Evolutionary conservation across 768 basidiomycete species (phyloP).

Genomic region (Leccinum disarticulatum): DNA sequence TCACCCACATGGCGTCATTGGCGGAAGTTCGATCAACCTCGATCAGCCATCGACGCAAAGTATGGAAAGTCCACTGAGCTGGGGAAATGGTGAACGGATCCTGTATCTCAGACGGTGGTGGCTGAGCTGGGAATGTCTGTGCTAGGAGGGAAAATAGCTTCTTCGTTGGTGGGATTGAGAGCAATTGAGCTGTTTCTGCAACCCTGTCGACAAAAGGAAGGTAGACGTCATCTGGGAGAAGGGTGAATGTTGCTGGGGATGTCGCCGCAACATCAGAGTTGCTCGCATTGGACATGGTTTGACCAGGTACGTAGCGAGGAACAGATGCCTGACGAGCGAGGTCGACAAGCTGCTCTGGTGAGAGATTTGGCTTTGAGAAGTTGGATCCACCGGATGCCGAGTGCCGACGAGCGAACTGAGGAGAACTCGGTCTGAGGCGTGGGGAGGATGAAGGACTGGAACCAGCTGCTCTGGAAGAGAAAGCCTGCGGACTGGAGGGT

Average conservation of each 20-base stretch:
- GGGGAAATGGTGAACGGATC: conserved; percentile 52
- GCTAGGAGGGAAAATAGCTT: conserved; percentile 72
- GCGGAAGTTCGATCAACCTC: conserved; percentile 58
- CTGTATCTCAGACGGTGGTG: conserved; percentile 28
- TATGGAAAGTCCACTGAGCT: conserved; percentile 66
- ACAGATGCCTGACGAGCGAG: conserved; percentile 63
- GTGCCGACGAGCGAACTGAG: conserved; percentile 32
- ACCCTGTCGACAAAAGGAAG: conserved; percentile 88
- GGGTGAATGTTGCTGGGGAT: conserved; percentile 63
- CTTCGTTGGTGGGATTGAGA: conserved; percentile 62
- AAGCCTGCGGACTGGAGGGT: conserved; percentile 29
- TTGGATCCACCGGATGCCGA: conserved; percentile 36
- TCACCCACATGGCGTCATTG: conserved; percentile 73
- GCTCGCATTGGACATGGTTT: conserved; percentile 5
- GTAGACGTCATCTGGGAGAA: conserved; percentile 71
- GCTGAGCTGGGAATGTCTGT: conserved; percentile 57
- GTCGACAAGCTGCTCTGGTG: conserved; percentile 74
- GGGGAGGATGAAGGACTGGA: conserved; percentile 41
- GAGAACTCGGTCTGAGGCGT: conserved; percentile 50
- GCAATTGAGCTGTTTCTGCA: conserved; percentile 67
- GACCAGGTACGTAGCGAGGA: conserved; percentile 31
- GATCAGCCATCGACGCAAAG: conserved; percentile 70
- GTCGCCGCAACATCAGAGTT: not conserved
- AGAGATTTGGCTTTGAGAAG: conserved; percentile 49
- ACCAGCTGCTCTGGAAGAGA: conserved; percentile 30